Base-by-base conservation (phyloP, 331 rosid species). In the Malus hybrid region DNA sequence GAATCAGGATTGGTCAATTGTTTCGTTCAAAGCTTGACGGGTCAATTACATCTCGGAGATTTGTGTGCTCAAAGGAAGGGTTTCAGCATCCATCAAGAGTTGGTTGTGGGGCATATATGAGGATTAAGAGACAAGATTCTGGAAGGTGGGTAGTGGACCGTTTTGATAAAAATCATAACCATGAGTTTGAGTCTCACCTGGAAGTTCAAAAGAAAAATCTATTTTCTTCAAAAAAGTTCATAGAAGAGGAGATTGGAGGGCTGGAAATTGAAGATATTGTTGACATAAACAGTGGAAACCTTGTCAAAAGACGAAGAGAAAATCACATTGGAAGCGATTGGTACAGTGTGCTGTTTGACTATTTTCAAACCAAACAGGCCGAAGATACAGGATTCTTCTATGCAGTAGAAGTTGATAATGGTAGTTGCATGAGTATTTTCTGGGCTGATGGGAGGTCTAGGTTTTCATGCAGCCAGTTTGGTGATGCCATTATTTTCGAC, bases 381-480 rank as follows among this genome's bases (percentile, higher is more conserved):
- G 97, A 92, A 84, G 99, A 94, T 80, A 90, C 92, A 20, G 96
- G 96, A 34, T 94, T 94, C 84, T 94, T 94, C 77, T 85, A 92
- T 80, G 89, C 99, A 24, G 84, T 88, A 31, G 96, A 92, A 83
- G 91, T 90, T 72, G 93, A 85, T 62, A 76, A 85, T 79, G 91
- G 96, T 71, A 86, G 72, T 61, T 90, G 96, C 90, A 85, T 90
- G 99, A 94, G 90, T 84, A 61, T 94, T 77, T 94, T 94, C 85
- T 94, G 97, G 99, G 96, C 99, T 32, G 99, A 94, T 83, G 97
- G 99, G 69, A 87, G 95, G 85, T 92, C 97, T 67, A 85, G 99
- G 77, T 94, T 90, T 81, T 92, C 96, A 68, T 87, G 92, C 84
- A 88, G 96, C 80, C 99, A 87, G 85, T 94, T 92, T 76, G 97